Conservation (phyloP, 2,329 filamentous ascomycete genomes). For the Leptographium lundbergii region DNA sequence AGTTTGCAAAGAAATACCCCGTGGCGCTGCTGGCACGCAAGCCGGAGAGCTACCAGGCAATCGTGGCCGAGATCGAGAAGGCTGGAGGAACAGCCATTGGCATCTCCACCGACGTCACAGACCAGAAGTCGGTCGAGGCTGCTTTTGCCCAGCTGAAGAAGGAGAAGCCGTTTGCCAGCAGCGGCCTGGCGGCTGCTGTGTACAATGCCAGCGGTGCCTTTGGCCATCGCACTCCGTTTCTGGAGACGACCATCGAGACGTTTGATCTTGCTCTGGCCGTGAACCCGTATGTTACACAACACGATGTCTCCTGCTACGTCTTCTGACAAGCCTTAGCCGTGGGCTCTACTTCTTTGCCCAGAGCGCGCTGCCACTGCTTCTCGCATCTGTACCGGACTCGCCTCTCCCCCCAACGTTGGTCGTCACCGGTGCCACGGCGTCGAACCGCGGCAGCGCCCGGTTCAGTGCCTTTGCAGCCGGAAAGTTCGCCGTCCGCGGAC, state of each 20-base stretch:
- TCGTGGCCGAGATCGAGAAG: conserved; percentile 56
- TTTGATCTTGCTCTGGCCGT: conserved; percentile 31
- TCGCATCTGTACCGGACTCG: conserved; percentile 42
- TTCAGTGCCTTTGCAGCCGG: conserved; percentile 63
- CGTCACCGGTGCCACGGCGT: conserved; percentile 79
- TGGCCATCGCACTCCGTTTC: conserved; percentile 39
- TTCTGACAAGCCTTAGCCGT: conserved; percentile 25
- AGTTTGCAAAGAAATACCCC: conserved; percentile 53
- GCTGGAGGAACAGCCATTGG: conserved; percentile 58
- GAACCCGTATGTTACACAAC: conserved; percentile 30
- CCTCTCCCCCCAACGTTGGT: conserved; percentile 65
- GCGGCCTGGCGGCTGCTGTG: conserved; percentile 49
- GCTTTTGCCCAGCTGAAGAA: conserved; percentile 52
- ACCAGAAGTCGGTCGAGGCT: conserved; percentile 33
- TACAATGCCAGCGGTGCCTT: conserved; percentile 53
- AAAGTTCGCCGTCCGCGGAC: conserved; percentile 66
- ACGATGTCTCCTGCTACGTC: not conserved
- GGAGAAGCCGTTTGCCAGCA: conserved; percentile 34
- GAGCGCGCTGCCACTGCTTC: conserved; percentile 54
- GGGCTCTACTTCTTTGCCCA: conserved; percentile 71
- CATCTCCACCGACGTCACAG: conserved; percentile 52
- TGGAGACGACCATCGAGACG: conserved; percentile 40
- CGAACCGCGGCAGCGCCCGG: conserved; percentile 55
- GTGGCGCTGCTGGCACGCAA: conserved; percentile 64
- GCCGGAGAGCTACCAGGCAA: conserved; percentile 49